phyloP scores from a whole-genome alignment of 768 basidiomycete genomes.

The Solioccasus polychromus region DNA sequence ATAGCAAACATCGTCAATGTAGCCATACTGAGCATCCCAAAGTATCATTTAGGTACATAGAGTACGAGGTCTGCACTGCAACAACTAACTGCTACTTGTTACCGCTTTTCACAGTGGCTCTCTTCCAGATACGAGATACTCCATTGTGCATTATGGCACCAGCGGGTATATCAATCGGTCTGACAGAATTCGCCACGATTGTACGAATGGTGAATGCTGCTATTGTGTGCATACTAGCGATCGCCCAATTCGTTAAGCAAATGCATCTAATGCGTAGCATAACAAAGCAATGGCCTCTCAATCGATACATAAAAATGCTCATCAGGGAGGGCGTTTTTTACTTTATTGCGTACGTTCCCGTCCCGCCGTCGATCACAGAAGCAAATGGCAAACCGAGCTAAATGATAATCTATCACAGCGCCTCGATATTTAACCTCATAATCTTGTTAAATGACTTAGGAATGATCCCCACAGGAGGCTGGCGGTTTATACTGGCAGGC shows the following conservation, averaged over 20 bases:
- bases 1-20: background rate
- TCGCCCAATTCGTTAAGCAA: conserved; percentile 2
- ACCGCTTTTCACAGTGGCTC: background rate
- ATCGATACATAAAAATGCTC: conserved; percentile 5
- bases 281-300: conserved; percentile 2
- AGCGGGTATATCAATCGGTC: background rate
- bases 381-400: background rate
- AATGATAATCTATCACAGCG: background rate
- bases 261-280: background rate
- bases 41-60: background rate
- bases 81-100: background rate
- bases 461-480: background rate
- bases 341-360: conserved; percentile 6
- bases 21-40: background rate
- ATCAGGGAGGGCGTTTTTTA: conserved; percentile 7
- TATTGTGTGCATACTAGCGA: background rate
- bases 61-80: background rate
- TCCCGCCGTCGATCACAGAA: too few species aligned
- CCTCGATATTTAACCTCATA: background rate
- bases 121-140: background rate
- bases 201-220: background rate
- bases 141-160: background rate
- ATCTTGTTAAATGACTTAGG: background rate
- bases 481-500: background rate
- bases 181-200: background rate